Evolutionary conservation across 2,329 filamentous ascomycete genomes (phyloP).

Genomic region (Aspergillus tanneri): DNA sequence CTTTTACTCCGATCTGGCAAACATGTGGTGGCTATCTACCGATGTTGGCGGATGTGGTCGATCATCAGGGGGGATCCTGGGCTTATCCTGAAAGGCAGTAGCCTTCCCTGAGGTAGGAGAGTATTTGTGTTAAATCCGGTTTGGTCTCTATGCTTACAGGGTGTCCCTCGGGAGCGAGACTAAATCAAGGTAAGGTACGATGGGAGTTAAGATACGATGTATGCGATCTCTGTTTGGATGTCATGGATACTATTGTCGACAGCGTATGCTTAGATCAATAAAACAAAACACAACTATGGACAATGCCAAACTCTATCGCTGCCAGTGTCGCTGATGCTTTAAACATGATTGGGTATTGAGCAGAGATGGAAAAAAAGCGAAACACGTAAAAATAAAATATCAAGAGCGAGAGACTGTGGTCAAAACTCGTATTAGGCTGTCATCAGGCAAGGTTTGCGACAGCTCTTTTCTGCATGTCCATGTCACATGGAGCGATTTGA

Average conservation of each 20-base stretch:
- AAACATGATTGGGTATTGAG: constrained; percentile 9
- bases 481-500: not conserved
- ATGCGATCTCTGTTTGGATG: too few species aligned
- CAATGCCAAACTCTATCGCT: too few species aligned
- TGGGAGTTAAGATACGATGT: too few species aligned
- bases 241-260: not conserved
- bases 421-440: constrained; percentile 1
- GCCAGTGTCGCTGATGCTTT: constrained; percentile 1
- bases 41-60: not conserved
- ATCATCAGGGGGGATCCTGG: constrained; percentile 11
- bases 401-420: not conserved
- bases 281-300: too few species aligned
- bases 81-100: too few species aligned
- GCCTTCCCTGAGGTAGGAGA: too few species aligned
- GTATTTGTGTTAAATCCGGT: too few species aligned
- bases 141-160: too few species aligned
- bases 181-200: too few species aligned
- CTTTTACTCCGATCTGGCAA: not conserved
- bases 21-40: not conserved
- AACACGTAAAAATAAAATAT: not conserved
- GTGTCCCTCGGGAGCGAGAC: too few species aligned
- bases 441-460: not conserved
- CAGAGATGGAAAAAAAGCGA: not conserved
- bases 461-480: not conserved
- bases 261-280: not conserved